Evolutionary conservation across 2,329 filamentous ascomycete genomes (phyloP), one percentile per base, ranked within the genome.

Genomic region (Calonectria crousiana): DNA sequence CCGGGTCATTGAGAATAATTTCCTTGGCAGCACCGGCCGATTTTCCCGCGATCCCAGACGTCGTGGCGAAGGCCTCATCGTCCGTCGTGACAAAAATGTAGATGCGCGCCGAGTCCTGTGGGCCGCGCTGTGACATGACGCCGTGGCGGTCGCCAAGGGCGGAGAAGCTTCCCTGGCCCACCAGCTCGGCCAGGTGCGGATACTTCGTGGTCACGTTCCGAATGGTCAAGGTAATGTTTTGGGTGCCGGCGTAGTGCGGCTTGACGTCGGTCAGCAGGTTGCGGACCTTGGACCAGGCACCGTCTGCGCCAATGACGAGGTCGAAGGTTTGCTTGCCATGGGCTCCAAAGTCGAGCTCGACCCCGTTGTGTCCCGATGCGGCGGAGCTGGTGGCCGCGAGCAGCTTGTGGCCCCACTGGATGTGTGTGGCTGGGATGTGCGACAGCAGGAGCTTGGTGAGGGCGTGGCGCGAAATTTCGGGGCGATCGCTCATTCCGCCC

Each of bases 181-280:
- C 81, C 6, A 85, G 76, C 10, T 81, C 75, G 8, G 82, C 74
- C 2, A 90, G 77, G 73, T 83, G 82, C 1, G 86, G 86, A 67
- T 86, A 84, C 23, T 79, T 78, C 0, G 74, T 74, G 6, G 86
- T 82, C 1, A 84, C 77, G 11, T 84, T 66, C 8, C 76, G 74
- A 53, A 86, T 83, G 53, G 81, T 83, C 28, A 86, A 41, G 2
- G 85, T 84, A 34, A 87, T 70, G 34, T 80, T 81, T 0, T 85
- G 84, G 47, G 86, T 81, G 18, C 87, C 85, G 3, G 82, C 84
- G 73, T 86, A 87, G 6, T 75, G 71, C 1, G 86, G 88, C 74
- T 78, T 82, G 5, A 80, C 78, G 32, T 84, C 75, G 1, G 83
- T 84, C 11, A 87, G 75, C 2, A 86, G 72, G 0, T 73, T 68